Evolutionary conservation across 2,329 filamentous ascomycete species (phyloP), one percentile per base, ranked within the genome.

Genomic region (Fusarium agapanthi): DNA sequence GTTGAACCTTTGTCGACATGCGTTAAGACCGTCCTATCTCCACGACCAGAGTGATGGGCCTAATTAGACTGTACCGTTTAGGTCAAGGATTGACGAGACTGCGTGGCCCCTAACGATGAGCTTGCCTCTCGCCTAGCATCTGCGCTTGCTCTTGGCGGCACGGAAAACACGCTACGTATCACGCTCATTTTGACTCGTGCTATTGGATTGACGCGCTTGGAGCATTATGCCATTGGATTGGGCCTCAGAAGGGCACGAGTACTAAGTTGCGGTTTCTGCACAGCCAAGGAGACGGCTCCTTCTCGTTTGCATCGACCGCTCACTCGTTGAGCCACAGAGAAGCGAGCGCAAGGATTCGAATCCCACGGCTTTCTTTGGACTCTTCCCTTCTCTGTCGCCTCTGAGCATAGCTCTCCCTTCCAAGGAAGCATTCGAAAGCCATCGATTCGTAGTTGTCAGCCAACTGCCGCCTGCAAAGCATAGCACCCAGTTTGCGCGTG

Each of bases 321-420:
- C 56, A 67, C 65, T 69, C 55, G 71, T 74, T 61, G 63, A 75
- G 66, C 47, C 57, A 67, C 40, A 64, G 64, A 71, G 62, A 75
- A 73, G 73, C 69, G 68, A 67, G 41, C 40, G 62, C 77, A 79
- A 74, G 77, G 77, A 75, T 79, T 15, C 15, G 54, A 56, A 75
- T 79, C 77, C 77, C 73, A 69, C 72, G 61, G 64, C 64, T 75
- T 65, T 65, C 64, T 69, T 67, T 67, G 67, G 45, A 71, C 58
- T 69, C 60, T 59, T 68, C 62, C 72, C 74, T 65, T 50, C 61
- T 69, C 61, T 65, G 47, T 66, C 66, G 47, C 51, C 62, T 73
- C 66, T 67, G 54, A 67, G 38, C 55, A 51, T 56, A 58, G 54
- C 53, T 68, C 50, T 60, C 63, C 61, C 61, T 67, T 67, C 59